These are phyloP conservation scores for Candida berthetii DNA, from an alignment of 805 yeast genomes.

Conservation along the genomic window DNA sequence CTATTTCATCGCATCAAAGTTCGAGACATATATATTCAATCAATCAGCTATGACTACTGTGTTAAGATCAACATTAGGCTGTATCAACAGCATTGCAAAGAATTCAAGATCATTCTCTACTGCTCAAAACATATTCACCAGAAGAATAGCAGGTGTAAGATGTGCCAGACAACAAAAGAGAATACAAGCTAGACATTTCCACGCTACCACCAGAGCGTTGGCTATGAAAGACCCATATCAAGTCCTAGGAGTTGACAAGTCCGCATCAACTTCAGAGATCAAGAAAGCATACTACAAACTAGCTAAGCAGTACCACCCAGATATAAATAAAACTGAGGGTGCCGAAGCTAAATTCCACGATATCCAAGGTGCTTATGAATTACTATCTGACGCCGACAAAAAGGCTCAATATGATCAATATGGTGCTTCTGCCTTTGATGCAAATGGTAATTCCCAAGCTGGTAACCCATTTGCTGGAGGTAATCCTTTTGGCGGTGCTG, in stretches of 20 bases:
- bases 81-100: neutral
- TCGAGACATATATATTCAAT: neutral
- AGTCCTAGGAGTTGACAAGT: conserved; percentile 67
- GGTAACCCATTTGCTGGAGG: conserved; percentile 18
- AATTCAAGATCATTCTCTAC: neutral
- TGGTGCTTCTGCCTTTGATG: conserved; percentile 82
- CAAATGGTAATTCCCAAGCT: conserved; percentile 45
- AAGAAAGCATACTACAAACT: conserved; percentile 91
- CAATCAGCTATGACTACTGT: neutral
- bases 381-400: conserved; percentile 78
- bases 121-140: neutral
- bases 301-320: conserved; percentile 95
- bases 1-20: too few species aligned
- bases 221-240: conserved; percentile 71
- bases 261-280: conserved; percentile 76
- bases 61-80: neutral
- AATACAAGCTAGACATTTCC: conserved; percentile 27
- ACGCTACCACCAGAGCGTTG: conserved; percentile 25
- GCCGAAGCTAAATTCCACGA: conserved; percentile 90
- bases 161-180: neutral
- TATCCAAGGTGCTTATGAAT: conserved; percentile 91
- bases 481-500: conserved; percentile 37
- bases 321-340: conserved; percentile 84
- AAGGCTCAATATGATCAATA: conserved; percentile 86
- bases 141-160: neutral